These are phyloP conservation scores for Acanthamoeba polyphaga DNA, from an alignment of 208 protist species.

Conservation along the genomic window DNA sequence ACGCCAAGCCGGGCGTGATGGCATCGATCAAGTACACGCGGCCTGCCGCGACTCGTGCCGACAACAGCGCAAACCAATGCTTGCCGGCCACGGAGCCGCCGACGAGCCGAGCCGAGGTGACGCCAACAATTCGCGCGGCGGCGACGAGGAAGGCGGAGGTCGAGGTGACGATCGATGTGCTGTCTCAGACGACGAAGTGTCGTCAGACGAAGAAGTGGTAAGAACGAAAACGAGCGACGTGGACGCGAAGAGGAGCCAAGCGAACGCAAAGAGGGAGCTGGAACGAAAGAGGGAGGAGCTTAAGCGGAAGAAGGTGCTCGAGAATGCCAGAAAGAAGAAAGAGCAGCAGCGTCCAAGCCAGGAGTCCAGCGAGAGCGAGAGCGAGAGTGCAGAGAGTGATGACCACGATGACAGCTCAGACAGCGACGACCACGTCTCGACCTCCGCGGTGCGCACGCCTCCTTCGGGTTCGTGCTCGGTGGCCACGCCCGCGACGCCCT, in stretches of 20 bases:
- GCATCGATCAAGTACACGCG: not conserved
- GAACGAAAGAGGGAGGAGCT: conserved; percentile 2
- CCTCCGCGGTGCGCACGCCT: not conserved
- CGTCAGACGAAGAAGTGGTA: not conserved
- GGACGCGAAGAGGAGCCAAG: not conserved
- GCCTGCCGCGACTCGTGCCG: not conserved
- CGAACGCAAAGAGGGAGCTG: not conserved
- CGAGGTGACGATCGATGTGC: not conserved
- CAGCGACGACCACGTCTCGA: not conserved
- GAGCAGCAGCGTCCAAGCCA: not conserved
- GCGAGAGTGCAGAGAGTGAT: not conserved
- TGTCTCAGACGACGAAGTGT: not conserved
- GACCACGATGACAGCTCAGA: not conserved
- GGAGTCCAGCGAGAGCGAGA: not conserved
- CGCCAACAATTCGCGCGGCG: no score
- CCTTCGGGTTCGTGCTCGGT: not conserved
- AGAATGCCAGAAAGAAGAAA: conserved; percentile 28
- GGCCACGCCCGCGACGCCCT: not conserved
- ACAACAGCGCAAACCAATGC: not conserved
- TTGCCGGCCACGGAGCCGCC: not conserved
- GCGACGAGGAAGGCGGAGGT: not conserved
- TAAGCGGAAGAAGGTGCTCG: not conserved
- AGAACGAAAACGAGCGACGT: not conserved
- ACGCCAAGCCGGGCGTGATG: not conserved
- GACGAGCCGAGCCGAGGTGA: not conserved